Evolutionary conservation across 1,284 basidiomycete genomes (phyloP), one percentile per base, ranked within the genome.

Genomic region (Boletellus deceptivus): DNA sequence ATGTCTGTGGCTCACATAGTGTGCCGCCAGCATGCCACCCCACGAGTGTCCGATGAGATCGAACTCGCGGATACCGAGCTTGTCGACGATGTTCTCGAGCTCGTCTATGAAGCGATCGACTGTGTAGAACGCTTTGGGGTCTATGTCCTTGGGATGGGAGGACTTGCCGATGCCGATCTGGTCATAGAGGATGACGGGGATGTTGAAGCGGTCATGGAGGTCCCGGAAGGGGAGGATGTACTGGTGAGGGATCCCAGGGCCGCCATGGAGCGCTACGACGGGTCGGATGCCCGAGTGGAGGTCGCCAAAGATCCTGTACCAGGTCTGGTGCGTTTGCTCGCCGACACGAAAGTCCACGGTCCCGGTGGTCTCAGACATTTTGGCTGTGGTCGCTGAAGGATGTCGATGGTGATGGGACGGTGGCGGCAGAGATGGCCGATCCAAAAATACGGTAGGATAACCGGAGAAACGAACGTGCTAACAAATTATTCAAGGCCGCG

Each of bases 111-210:
- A 80, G 11, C 80, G 68, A 16, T 75, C 67, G 8, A 70, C 58
- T 4, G 72, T 75, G 78, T 78, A 80, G 59, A 79, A 79, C 22
- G 49, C 52, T 16, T 54, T 53, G 2, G 67, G 63, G 16, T 54
- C 66, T 8, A 31, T 31, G 13, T 53, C 36, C 49, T 72, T 75
- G 3, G 72, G 67, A 44, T 75, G 75, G 2, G 76, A 74, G 8
- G 77, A 80, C 35, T 58, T 52, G 3, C 73, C 77, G 44, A 61
- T 72, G 10, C 78, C 80, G 39, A 80, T 55, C 59, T 80, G 79
- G 57, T 80, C 79, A 59, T 80, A 80, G 49, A 80, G 56, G 39
- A 81, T 55, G 55, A 80, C 63, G 0, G 76, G 76, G 36, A 74
- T 70, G 34, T 50, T 41, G 17, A 53, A 56, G n/a, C 46, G 46